Evolutionary conservation across 2,329 filamentous ascomycete species (phyloP).

Genomic region (Epichloe brachyelytri): DNA sequence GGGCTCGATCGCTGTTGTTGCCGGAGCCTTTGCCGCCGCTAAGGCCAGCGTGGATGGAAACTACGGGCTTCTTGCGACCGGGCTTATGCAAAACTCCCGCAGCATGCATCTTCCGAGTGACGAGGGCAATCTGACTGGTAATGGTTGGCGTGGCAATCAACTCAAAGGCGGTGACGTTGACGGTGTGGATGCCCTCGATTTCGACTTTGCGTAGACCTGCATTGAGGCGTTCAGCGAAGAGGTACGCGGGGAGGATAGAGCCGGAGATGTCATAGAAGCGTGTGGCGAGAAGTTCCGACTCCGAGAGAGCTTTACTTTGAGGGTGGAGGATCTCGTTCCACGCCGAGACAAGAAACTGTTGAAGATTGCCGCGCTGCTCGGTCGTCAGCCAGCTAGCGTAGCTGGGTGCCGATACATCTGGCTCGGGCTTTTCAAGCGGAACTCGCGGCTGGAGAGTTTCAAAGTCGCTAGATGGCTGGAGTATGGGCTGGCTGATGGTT

Average conservation of each 20-base stretch:
- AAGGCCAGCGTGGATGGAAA: slow-evolving; percentile 1
- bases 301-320: slow-evolving; percentile 23
- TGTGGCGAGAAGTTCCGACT: slow-evolving; percentile 29
- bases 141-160: slow-evolving; percentile 38
- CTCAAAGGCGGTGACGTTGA: slow-evolving; percentile 33
- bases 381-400: slow-evolving; percentile 19
- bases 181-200: slow-evolving; percentile 23
- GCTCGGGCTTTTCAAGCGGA: slow-evolving; percentile 21
- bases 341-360: slow-evolving; percentile 27
- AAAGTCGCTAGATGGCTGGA: slow-evolving; percentile 29
- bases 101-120: slow-evolving; percentile 16
- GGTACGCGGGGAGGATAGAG: slow-evolving; percentile 34
- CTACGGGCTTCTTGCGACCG: slow-evolving; percentile 7
- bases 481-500: slow-evolving; percentile 31
- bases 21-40: not conserved
- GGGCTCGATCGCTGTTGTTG: not conserved
- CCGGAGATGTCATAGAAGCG: slow-evolving; percentile 40
- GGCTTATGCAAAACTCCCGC: slow-evolving; percentile 9
- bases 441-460: slow-evolving; percentile 25
- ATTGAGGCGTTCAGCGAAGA: slow-evolving; percentile 33
- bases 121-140: slow-evolving; percentile 33
- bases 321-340: slow-evolving; percentile 34
- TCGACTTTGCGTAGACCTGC: slow-evolving; percentile 24
- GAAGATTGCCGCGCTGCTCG: slow-evolving; percentile 27
- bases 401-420: slow-evolving; percentile 7